These are phyloP conservation scores for Verticillium nonalfalfae DNA, from an alignment of 2,329 filamentous ascomycete genomes.

Conservation along the genomic window DNA sequence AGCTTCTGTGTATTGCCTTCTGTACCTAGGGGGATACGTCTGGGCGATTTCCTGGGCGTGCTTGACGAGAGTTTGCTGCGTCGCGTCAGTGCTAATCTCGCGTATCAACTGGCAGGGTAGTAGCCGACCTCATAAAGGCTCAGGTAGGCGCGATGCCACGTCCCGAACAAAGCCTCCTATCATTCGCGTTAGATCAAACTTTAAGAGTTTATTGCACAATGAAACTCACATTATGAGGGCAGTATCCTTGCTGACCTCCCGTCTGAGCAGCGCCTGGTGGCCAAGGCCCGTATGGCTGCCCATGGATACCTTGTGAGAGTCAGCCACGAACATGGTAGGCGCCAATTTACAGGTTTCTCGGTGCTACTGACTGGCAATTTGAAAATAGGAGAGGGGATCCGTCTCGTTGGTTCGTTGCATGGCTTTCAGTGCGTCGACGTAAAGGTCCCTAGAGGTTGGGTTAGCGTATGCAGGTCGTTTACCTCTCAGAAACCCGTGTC, in stretches of 20 bases:
- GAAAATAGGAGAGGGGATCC: constrained; percentile 49
- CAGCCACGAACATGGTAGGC: neutral
- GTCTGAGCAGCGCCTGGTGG: constrained; percentile 9
- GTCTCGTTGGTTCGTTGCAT: constrained; percentile 46
- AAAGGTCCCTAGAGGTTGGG: constrained; percentile 34
- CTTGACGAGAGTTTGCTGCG: constrained; percentile 17
- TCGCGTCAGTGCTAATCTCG: neutral
- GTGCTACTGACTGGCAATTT: constrained; percentile 45
- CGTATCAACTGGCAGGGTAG: neutral
- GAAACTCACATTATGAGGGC: constrained; percentile 11
- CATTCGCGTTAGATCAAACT: neutral
- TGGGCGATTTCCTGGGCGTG: constrained; percentile 16
- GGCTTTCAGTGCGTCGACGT: constrained; percentile 49
- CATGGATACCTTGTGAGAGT: constrained; percentile 49
- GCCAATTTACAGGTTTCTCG: neutral
- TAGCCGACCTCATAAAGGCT: constrained; percentile 18
- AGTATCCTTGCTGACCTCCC: constrained; percentile 8
- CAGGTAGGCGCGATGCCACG: constrained; percentile 13
- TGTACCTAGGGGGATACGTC: constrained; percentile 4
- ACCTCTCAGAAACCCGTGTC: neutral
- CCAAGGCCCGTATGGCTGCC: constrained; percentile 52
- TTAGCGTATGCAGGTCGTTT: neutral
- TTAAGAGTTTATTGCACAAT: too few relatives aligned
- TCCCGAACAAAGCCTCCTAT: constrained; percentile 21
- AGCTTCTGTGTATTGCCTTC: constrained; percentile 30